Evolutionary conservation across 2,329 filamentous ascomycete species (phyloP).

Genomic region (Botryosphaeria dothidea): DNA sequence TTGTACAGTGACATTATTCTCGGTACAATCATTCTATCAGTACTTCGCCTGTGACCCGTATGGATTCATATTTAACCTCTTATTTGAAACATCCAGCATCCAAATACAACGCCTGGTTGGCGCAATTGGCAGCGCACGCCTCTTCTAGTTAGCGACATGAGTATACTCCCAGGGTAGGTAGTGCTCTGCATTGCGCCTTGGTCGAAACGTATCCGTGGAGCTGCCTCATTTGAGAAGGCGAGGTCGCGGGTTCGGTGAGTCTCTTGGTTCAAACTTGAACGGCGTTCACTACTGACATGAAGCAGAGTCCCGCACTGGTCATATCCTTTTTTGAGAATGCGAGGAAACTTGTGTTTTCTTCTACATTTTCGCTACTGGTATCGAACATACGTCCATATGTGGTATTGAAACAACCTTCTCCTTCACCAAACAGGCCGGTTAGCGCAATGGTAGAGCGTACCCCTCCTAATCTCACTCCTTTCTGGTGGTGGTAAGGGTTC

Average conservation of each 20-base stretch:
- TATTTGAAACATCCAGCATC: not conserved
- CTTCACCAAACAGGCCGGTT: not conserved
- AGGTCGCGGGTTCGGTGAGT: not conserved
- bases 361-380: not conserved
- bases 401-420: not conserved
- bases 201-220: too few relatives aligned
- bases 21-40: not conserved
- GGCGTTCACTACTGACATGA: not conserved
- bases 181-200: not conserved
- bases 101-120: not conserved
- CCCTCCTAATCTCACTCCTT: not conserved
- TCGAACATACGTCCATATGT: not conserved
- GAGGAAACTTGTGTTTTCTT: too few relatives aligned
- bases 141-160: not conserved
- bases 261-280: not conserved
- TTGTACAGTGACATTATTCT: not conserved
- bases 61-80: too few relatives aligned
- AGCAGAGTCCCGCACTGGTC: not conserved
- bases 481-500: not conserved
- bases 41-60: too few relatives aligned
- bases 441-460: conserved; percentile 11
- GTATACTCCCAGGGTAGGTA: too few relatives aligned
- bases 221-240: too few relatives aligned
- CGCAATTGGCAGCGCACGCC: not conserved
- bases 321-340: not conserved